Evolutionary conservation across 2,329 filamentous ascomycete genomes (phyloP).

Genomic region (Westerdykella sp.): DNA sequence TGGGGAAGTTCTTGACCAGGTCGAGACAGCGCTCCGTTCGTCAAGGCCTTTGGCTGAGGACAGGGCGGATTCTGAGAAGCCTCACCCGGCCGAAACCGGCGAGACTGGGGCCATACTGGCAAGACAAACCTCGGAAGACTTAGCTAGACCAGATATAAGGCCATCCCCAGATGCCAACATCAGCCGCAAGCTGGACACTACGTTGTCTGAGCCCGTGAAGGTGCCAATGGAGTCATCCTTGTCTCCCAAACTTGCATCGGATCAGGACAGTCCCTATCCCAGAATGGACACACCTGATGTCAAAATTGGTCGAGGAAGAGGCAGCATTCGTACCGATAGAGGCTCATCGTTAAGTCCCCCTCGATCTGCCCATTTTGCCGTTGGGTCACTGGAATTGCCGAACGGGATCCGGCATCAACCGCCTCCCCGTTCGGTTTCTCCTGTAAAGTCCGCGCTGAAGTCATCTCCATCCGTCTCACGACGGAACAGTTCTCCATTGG

Average conservation of each 20-base stretch:
- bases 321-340: slow-evolving; percentile 24
- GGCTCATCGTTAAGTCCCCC: slow-evolving; percentile 53
- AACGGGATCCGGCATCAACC: slow-evolving; percentile 60
- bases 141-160: slow-evolving; percentile 39
- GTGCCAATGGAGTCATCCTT: slow-evolving; percentile 5
- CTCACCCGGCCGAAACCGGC: background rate
- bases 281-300: slow-evolving; percentile 10
- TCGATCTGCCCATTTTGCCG: slow-evolving; percentile 61
- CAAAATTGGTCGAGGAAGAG: slow-evolving; percentile 6
- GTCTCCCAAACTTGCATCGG: slow-evolving; percentile 17
- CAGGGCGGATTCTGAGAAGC: background rate
- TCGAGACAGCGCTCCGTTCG: background rate
- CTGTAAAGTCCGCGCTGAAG: slow-evolving; percentile 72
- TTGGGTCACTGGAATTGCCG: slow-evolving; percentile 47
- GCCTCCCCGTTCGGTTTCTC: slow-evolving; percentile 64
- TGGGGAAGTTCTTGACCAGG: background rate
- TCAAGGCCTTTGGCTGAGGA: background rate
- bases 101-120: slow-evolving; percentile 5
- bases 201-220: slow-evolving; percentile 6
- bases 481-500: slow-evolving; percentile 41
- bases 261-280: slow-evolving; percentile 26
- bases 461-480: slow-evolving; percentile 51
- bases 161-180: slow-evolving; percentile 19
- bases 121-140: slow-evolving; percentile 37
- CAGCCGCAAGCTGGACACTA: slow-evolving; percentile 12